Percentiles rank a stretch among this genome's conserved stretches.
Conservation (phyloP, 352 stramenopile genomes). For the Albugo candida region DNA sequence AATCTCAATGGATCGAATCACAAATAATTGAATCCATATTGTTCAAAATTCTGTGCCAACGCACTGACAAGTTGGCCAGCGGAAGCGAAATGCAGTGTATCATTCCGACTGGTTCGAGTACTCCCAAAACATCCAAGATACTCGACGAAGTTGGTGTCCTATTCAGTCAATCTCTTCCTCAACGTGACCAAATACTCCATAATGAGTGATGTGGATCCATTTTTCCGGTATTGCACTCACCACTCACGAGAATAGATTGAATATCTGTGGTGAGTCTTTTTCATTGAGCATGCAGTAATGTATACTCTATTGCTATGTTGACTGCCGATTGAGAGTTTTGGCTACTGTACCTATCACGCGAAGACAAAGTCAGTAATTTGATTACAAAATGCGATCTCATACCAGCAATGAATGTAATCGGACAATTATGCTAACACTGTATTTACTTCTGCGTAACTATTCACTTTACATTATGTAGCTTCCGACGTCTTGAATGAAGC, state of each 20-base stretch:
- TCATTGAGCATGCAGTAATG: no score
- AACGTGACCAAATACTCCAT: constrained; percentile 90
- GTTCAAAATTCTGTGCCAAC: constrained; percentile 90
- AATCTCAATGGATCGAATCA: constrained; percentile 75
- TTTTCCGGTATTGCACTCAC: constrained; percentile 88
- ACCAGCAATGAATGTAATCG: no score
- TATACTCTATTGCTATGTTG: no score
- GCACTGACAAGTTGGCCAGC: constrained; percentile 67
- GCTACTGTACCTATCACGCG: no score
- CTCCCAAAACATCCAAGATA: constrained; percentile 99
- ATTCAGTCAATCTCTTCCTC: constrained; percentile 13
- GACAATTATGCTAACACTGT: no score
- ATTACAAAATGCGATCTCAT: no score
- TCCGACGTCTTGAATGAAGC: no score
- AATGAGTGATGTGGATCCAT: constrained; percentile 94
- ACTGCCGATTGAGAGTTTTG: no score
- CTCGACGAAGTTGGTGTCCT: constrained; percentile 66
- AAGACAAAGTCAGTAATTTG: no score
- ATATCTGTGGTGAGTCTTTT: constrained; percentile 27
- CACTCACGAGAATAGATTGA: constrained; percentile 85
- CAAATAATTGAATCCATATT: constrained; percentile 72
- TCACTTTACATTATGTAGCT: no score
- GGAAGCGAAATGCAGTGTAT: constrained; percentile 90
- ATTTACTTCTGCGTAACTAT: no score
- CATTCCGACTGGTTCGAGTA: constrained; percentile 90